Conservation (phyloP, 2,329 filamentous ascomycete genomes). For the Pezicula radicicola region DNA sequence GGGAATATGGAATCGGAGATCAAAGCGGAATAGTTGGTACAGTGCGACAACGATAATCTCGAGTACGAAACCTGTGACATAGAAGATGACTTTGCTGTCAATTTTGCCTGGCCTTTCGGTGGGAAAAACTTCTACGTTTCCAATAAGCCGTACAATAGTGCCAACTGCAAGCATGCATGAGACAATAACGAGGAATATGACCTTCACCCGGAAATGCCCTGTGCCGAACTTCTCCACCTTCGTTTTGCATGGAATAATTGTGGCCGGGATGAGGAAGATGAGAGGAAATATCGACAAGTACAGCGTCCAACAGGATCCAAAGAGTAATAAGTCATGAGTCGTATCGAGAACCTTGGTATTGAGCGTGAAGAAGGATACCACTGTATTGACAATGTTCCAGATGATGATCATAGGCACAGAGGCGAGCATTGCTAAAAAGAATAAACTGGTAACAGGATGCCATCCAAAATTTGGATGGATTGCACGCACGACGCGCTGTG, state of each 20-base stretch:
- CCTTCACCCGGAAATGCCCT: slow-evolving; percentile 64
- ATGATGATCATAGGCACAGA: slow-evolving; percentile 56
- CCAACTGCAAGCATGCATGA: slow-evolving; percentile 61
- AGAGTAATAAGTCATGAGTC: slow-evolving; percentile 28
- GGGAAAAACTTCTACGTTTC: slow-evolving; percentile 41
- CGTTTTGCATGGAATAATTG: slow-evolving; percentile 37
- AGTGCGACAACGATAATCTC: slow-evolving; percentile 68
- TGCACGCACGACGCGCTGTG: slow-evolving; percentile 70
- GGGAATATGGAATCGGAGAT: slow-evolving; percentile 72
- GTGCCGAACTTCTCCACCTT: slow-evolving; percentile 58
- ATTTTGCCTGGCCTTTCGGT: slow-evolving; percentile 7
- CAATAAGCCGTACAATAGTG: slow-evolving; percentile 52
- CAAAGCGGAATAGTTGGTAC: slow-evolving; percentile 68
- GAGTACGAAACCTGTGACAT: slow-evolving; percentile 73
- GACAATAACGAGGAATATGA: slow-evolving; percentile 58
- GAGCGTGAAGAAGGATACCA: slow-evolving; percentile 65
- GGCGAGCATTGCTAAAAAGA: slow-evolving; percentile 55
- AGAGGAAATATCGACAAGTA: slow-evolving; percentile 55
- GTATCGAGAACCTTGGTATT: slow-evolving; percentile 41
- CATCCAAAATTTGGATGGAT: slow-evolving; percentile 70
- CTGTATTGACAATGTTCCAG: slow-evolving; percentile 61
- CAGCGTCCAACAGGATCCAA: slow-evolving; percentile 6
- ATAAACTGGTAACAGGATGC: slow-evolving; percentile 46
- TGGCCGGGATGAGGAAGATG: slow-evolving; percentile 58
- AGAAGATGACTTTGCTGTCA: slow-evolving; percentile 69